Percentiles rank a stretch among this genome's conserved stretches.
Conservation (phyloP, 192 early-diverging fungal genomes). For the Nowakowskiella sp. region DNA sequence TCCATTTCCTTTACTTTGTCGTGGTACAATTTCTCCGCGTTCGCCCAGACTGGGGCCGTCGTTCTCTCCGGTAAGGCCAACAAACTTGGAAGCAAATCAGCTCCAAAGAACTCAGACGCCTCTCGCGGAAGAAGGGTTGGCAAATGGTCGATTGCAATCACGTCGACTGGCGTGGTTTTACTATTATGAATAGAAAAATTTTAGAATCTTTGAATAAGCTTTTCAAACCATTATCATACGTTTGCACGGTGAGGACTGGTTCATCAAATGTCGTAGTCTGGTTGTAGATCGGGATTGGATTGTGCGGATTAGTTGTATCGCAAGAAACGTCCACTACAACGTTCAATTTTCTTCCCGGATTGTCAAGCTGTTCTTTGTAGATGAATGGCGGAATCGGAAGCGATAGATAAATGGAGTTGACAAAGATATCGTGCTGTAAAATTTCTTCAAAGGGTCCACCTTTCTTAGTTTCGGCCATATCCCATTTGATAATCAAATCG, state of each 20-base stretch:
- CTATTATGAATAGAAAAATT: constrained; percentile 17
- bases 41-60: constrained; percentile 59
- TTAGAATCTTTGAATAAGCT: constrained; percentile 4
- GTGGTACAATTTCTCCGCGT: constrained; percentile 75
- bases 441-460: constrained; percentile 94
- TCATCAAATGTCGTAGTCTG: constrained; percentile 92
- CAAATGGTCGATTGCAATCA: constrained; percentile 95
- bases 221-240: constrained; percentile 11
- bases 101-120: constrained; percentile 76
- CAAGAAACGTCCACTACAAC: constrained; percentile 92
- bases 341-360: constrained; percentile 54
- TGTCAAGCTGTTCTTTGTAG: constrained; percentile 69
- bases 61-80: constrained; percentile 49
- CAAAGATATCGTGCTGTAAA: constrained; percentile 80
- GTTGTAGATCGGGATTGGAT: constrained; percentile 92
- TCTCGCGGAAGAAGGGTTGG: constrained; percentile 91
- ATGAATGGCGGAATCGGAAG: constrained; percentile 90
- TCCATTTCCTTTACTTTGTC: constrained; percentile 63
- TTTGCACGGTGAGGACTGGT: constrained; percentile 64
- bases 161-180: constrained; percentile 64
- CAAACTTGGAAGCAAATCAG: constrained; percentile 79
- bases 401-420: constrained; percentile 98
- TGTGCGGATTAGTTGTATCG: constrained; percentile 95
- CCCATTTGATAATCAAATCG: constrained; percentile 87
- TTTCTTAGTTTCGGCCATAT: constrained; percentile 83